Base-by-base conservation (phyloP, 495 filamentous ascomycete species). In the Aspergillus funiculosus region DNA sequence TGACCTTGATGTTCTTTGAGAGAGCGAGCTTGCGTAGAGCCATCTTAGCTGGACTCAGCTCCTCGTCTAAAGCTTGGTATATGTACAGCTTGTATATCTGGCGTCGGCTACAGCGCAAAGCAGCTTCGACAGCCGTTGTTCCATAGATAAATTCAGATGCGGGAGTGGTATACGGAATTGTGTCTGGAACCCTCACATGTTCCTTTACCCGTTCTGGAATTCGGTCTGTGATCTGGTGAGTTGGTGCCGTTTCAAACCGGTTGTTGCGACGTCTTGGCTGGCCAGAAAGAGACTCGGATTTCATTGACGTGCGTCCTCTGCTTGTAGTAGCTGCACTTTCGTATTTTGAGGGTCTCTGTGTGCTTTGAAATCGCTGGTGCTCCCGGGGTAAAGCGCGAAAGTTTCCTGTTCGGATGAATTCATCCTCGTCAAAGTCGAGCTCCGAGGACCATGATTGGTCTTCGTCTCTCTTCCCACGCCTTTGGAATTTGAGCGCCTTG, bases 81-180 rank as follows among this genome's bases (percentile, higher is more conserved):
- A 89, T 63, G 62, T 96, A 94, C 6, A 98, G 72, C 40, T 84
- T 87, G 69, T 92, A 95, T 3, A 95, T 62, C 53, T 87, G 75
- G 29, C 92, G 79, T 8, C 77, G 73, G 14, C 69, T 64, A 38
- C 79, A 76, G 46, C 70, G 80, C 14, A 98, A 66, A 1, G 90
- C 91, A 5, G 91, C 86, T 43, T 84, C 79, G n/a, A 96, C 85
- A 2, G 83, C 78, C 6, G 82, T 82, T 11, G 75, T 77, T 10
- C 92, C 92, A 58, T 94, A 97, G 6, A 98, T 75, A 61, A 95
- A 97, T 48, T 94, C 83, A 1, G 89, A 92, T 27, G 89, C 85
- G 0, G 89, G 82, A 3, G 86, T 90, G 2, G 86, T 88, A 57
- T 87, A 89, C 2, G 83, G 83, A 31, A 95, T 77, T 9, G 78